A percentile compares a stretch with the other conserved stretches of the same genome.
These are phyloP conservation scores for Inosperma sp. DNA, from an alignment of 768 basidiomycete genomes.

Conservation along the genomic window DNA sequence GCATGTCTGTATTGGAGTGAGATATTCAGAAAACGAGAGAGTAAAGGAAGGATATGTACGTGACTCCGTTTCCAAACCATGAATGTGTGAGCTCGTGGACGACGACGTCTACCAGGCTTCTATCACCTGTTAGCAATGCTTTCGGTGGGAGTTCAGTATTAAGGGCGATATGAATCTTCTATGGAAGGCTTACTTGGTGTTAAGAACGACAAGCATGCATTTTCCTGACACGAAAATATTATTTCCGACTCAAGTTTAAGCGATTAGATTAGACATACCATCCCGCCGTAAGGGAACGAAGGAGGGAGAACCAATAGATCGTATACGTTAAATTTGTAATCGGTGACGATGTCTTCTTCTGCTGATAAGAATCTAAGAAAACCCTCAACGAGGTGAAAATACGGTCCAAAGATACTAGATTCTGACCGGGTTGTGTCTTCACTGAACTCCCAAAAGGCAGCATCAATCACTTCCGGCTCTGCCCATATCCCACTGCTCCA, in stretches of 20 bases:
- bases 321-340: slow-evolving; percentile 84
- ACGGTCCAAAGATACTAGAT: too few relatives aligned
- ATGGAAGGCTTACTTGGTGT: slow-evolving; percentile 62
- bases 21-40: background rate
- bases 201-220: slow-evolving; percentile 81
- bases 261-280: slow-evolving; percentile 50
- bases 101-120: slow-evolving; percentile 81
- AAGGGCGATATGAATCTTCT: background rate
- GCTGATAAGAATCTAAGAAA: slow-evolving; percentile 70
- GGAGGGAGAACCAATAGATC: slow-evolving; percentile 87
- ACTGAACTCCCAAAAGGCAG: slow-evolving; percentile 81
- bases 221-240: slow-evolving; percentile 52
- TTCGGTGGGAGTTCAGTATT: background rate
- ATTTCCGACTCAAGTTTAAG: background rate
- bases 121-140: slow-evolving; percentile 86
- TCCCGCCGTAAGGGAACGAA: slow-evolving; percentile 90
- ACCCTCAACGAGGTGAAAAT: too few relatives aligned
- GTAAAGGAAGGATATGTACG: slow-evolving; percentile 34
- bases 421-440: slow-evolving; percentile 75
- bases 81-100: slow-evolving; percentile 85
- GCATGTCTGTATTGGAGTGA: slow-evolving; percentile 46
- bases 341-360: slow-evolving; percentile 69
- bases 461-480: slow-evolving; percentile 77
- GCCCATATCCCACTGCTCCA: slow-evolving; percentile 91
- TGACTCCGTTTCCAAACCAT: slow-evolving; percentile 91